Base-by-base conservation (phyloP, 352 stramenopile genomes). In the Phytophthora sp. region DNA sequence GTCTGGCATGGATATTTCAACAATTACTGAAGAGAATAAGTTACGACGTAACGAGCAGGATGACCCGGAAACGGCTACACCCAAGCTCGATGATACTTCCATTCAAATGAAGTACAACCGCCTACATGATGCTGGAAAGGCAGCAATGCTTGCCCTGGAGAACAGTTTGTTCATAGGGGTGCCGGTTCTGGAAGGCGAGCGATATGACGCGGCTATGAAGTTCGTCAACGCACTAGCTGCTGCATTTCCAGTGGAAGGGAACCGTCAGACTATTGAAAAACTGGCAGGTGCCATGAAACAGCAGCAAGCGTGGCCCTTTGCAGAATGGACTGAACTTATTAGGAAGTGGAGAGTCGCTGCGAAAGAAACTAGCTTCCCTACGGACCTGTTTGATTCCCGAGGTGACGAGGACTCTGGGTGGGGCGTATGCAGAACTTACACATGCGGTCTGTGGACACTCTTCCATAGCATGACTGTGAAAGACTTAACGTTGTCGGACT, bases 361-460 rank as follows among this genome's bases (percentile, higher is more conserved):
- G 6, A 62, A 57, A 41, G 53, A 59, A 44, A 72, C 62, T 17
- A 87, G 77, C 30, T 89, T 88, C 62, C 80, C 77, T 1, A 75
- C 49, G 42, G 77, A 84, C 18, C 62, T 90, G 21, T 73, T 92
- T 13, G 64, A 76, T 10, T 62, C 54, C 24, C 63, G 72, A 5
- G 58, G 44, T 15, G 58, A 65, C 6, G 67, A 87, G 48, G 74
- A 79, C 17, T 58, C 52, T 10, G 51, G 57, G 2, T 89, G 76
- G 75, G 66, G 48, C 0, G 56, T 76, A 20, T 92, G 84, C 58
- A 75, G 74, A 20, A 91, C 82, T 21, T 92, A 83, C 68, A 92
- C 84, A 7, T 92, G 82, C 48, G 80, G 77, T 5, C 61, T 94
- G n/a, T 94, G 82, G 84, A 79, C 70, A 27, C 65, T 91, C 1